These are phyloP conservation scores for Suillus tomentosus DNA, from an alignment of 768 basidiomycete species.

Conservation along the genomic window DNA sequence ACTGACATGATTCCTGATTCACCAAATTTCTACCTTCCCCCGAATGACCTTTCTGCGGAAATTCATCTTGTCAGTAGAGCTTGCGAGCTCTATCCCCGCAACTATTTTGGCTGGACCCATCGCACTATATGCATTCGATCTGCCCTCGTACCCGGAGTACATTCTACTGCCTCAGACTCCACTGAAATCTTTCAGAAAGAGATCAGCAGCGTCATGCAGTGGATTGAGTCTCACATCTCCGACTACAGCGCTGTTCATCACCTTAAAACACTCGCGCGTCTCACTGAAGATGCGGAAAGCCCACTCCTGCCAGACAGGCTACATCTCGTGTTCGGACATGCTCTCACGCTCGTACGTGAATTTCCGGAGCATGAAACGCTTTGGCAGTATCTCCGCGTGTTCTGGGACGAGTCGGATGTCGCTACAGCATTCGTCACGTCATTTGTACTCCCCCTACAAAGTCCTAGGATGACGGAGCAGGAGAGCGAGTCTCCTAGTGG, in stretches of 20 bases:
- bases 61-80: slow-evolving; percentile 48
- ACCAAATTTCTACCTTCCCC: slow-evolving; percentile 32
- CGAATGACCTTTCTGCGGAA: slow-evolving; percentile 45
- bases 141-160: slow-evolving; percentile 25
- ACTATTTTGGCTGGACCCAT: slow-evolving; percentile 76
- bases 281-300: slow-evolving; percentile 1
- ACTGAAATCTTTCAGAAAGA: slow-evolving; percentile 43
- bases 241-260: slow-evolving; percentile 69
- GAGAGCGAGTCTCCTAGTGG: slow-evolving; percentile 55
- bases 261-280: slow-evolving; percentile 41
- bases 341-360: slow-evolving; percentile 45
- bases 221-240: slow-evolving; percentile 66
- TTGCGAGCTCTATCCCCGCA: slow-evolving; percentile 66
- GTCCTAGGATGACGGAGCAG: neutral
- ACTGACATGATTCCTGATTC: neutral
- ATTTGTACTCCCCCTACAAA: neutral
- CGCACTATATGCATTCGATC: slow-evolving; percentile 49
- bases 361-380: slow-evolving; percentile 64
- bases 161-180: slow-evolving; percentile 24
- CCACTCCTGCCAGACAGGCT: slow-evolving; percentile 20
- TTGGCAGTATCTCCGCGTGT: slow-evolving; percentile 58
- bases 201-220: slow-evolving; percentile 38
- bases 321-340: slow-evolving; percentile 38
- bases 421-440: neutral
- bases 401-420: neutral